Conservation (phyloP, 2,329 filamentous ascomycete genomes). For the Pestalotiopsis sp. region DNA sequence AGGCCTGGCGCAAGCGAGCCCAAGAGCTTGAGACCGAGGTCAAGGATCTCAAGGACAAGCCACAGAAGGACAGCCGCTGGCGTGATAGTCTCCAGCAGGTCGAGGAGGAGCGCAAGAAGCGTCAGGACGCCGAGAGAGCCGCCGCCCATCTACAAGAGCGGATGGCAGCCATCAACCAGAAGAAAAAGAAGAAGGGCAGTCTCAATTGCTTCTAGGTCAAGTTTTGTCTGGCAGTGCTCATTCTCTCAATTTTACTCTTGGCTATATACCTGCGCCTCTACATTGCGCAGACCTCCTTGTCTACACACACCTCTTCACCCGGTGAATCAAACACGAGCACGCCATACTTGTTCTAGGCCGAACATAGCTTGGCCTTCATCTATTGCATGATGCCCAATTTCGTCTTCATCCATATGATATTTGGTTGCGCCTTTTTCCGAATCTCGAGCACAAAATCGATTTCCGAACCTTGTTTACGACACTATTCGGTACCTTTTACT, state of each 20-base stretch:
- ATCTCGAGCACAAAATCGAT: not conserved
- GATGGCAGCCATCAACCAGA: slow-evolving; percentile 89
- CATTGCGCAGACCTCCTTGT: not conserved
- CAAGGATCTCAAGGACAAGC: slow-evolving; percentile 63
- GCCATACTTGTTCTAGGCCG: not conserved
- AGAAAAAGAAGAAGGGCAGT: slow-evolving; percentile 94
- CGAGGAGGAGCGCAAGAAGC: slow-evolving; percentile 93
- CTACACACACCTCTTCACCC: not conserved
- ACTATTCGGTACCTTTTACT: not conserved
- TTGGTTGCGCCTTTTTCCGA: not conserved
- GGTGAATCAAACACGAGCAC: not conserved
- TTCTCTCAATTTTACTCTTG: slow-evolving; percentile 18
- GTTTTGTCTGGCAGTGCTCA: slow-evolving; percentile 21
- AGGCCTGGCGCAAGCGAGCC: slow-evolving; percentile 88
- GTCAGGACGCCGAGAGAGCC: slow-evolving; percentile 86
- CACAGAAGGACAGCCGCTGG: slow-evolving; percentile 60
- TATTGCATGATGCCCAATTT: not conserved
- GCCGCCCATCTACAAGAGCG: slow-evolving; percentile 88
- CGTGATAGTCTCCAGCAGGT: slow-evolving; percentile 76
- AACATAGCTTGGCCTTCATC: not conserved
- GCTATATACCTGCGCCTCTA: not conserved
- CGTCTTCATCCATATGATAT: not conserved
- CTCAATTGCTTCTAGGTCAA: slow-evolving; percentile 89
- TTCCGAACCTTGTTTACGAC: not conserved
- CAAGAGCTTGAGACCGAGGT: slow-evolving; percentile 73